Evolutionary conservation across 495 filamentous ascomycete species (phyloP).

Genomic region (Evansstolkia leycettana): DNA sequence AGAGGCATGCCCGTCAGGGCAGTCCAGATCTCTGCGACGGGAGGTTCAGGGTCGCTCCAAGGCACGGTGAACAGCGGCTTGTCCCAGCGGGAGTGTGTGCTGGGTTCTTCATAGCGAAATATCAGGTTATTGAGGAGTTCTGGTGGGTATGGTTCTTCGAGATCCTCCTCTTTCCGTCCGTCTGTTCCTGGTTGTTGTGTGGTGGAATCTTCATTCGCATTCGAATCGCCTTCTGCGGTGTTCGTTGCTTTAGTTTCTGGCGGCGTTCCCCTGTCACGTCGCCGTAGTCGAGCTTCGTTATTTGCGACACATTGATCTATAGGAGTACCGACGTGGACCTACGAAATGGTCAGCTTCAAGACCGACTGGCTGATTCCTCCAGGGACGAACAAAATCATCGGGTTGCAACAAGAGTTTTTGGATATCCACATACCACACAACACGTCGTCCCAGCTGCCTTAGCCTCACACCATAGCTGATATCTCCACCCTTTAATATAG

Average conservation of each 20-base stretch:
- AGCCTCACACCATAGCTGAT: conserved; percentile 90
- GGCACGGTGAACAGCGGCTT: conserved; percentile 84
- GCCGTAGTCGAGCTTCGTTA: conserved; percentile 25
- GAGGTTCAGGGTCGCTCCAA: conserved; percentile 60
- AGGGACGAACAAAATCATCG: too few relatives aligned
- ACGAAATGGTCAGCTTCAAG: conserved; percentile 4
- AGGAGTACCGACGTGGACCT: conserved; percentile 71
- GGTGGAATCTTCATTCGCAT: conserved; percentile 1
- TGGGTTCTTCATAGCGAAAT: conserved; percentile 93
- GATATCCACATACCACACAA: conserved; percentile 64
- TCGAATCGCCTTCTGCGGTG: conserved; percentile 2
- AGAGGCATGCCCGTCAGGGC: conserved; percentile 41
- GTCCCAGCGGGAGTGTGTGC: conserved; percentile 91
- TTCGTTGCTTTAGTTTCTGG: too few relatives aligned
- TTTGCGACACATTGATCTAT: conserved; percentile 49
- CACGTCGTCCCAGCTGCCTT: conserved; percentile 74
- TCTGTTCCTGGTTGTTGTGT: neutral
- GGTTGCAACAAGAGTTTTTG: too few relatives aligned
- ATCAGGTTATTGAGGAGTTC: conserved; percentile 84
- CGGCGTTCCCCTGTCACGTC: too few relatives aligned
- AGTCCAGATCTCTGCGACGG: conserved; percentile 66
- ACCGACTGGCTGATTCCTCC: neutral
- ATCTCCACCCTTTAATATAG: conserved; percentile 96
- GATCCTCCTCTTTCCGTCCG: conserved; percentile 12
- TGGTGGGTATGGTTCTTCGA: conserved; percentile 45